These are phyloP conservation scores for Protoeuglena noctilucae DNA, from an alignment of 139 green algal genomes.

Conservation along the genomic window DNA sequence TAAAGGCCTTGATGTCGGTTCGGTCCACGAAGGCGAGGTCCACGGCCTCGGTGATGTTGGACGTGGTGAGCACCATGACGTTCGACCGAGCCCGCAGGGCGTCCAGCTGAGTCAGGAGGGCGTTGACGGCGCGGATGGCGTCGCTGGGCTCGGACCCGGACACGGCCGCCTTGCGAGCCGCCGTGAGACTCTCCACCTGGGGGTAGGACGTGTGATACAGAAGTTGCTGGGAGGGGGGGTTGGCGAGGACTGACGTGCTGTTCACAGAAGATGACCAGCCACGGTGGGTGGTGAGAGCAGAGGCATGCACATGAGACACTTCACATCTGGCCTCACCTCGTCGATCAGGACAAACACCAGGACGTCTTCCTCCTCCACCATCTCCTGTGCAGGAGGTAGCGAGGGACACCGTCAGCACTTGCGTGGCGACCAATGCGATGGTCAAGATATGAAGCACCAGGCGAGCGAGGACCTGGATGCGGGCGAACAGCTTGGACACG, in stretches of 20 bases:
- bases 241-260: no score
- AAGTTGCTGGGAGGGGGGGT: no score
- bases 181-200: slow-evolving; percentile 69
- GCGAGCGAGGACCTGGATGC: neutral
- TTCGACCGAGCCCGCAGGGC: slow-evolving; percentile 63
- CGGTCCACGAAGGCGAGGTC: slow-evolving; percentile 93
- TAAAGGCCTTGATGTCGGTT: slow-evolving; percentile 79
- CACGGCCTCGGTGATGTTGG: slow-evolving; percentile 71
- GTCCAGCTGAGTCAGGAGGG: slow-evolving; percentile 89
- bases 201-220: no score
- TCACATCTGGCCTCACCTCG: slow-evolving; percentile 26
- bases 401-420: slow-evolving; percentile 78
- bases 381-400: no score
- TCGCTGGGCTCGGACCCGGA: slow-evolving; percentile 70
- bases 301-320: slow-evolving; percentile 13
- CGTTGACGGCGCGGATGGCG: slow-evolving; percentile 84
- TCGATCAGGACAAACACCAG: slow-evolving; percentile 96
- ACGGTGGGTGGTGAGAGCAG: no score
- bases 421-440: slow-evolving; percentile 25
- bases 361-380: slow-evolving; percentile 61
- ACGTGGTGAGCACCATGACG: slow-evolving; percentile 77
- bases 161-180: slow-evolving; percentile 51
- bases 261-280: no score
- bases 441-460: neutral
- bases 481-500: slow-evolving; percentile 22